Evolutionary conservation across 2,329 filamentous ascomycete species (phyloP), one percentile per base, ranked within the genome.

Genomic region (Pseudohalonectria lignicola): DNA sequence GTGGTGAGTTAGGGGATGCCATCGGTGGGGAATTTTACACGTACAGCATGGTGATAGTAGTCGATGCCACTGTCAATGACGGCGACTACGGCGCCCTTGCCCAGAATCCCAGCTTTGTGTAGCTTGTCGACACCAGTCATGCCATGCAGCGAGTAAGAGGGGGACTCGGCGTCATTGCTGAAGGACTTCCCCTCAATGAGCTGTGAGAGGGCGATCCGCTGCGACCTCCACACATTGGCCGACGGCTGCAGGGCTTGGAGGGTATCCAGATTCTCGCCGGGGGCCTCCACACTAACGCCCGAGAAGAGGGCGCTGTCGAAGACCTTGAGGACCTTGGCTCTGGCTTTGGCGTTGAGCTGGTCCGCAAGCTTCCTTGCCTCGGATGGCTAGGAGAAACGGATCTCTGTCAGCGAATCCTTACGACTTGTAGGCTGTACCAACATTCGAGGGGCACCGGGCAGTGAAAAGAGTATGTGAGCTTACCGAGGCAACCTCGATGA

Each of bases 211-310:
- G 41, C 36, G 31, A 51, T 47, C 13, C 40, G 42, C 11, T 43
- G 46, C 1, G 49, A 44, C 5, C 45, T 41, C 52, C 52, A 54
- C 4, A 47, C 50, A 17, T 43, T 38, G 4, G 46, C 33, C 5
- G 50, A 40, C 18, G 39, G 38, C 0, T 25, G 16, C 2, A 47
- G 19, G 3, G 31, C 37, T 23, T 43, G 41, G 10, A 51, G 45
- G 7, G 41, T 43, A 30, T 51, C 47, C 19, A 46, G 18, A 36
- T 47, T 50, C 18, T 44, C 34, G 8, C 35, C 34, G 21, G 39
- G 36, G 9, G 47, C 39, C 42, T 46, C 43, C 20, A 51, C 43
- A 16, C 42, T 45, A 9, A 46, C 40, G 15, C 49, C 49, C 1
- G 44, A 40, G 35, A 51, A 51, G 26, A 50, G 44, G 8, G 43